Evolutionary conservation across 805 yeast species (phyloP), one percentile per base, ranked within the genome.

Genomic region (Saccharomycopsis selenospora): DNA sequence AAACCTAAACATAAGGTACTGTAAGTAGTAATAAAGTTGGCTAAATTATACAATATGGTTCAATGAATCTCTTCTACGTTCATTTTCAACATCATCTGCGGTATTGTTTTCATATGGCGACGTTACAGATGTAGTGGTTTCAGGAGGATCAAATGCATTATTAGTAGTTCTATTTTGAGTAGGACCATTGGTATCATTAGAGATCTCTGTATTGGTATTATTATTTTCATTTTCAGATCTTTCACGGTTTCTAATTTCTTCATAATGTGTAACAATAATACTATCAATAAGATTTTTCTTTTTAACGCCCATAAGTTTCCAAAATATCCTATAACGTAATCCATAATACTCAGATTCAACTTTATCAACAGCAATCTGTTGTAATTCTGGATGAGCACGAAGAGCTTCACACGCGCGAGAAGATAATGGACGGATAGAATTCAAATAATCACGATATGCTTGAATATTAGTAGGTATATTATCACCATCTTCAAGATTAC

Each of bases 291-390:
- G 55, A 52, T 80, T 79, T 6, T 60, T 55, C 43, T 58, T 66
- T 2, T 71, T 56, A 29, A 81, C 68, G 1, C 85, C 83, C 81
- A 81, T 76, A 3, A 76, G 23, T 36, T 59, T 61, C 83, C 85
- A 80, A 59, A 76, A 76, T 0, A 73, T 25, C 13, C 52, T 55
- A 56, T 60, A 65, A 61, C 55, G 67, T 53, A 43, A 60, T 6
- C 28, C 53, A 49, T 14, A 65, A 59, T 59, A 74, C 28, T 52
- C 36, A 4, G 23, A 46, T 13, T 63, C 56, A 3, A 79, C 69
- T 3, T 62, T 53, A 25, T 63, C 65, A 26, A 59, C 66, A 0
- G 82, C 84, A 13, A 60, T 53, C 7, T 57, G 66, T 55, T 77
- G 81, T 14, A 79, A 53, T 40, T 72, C 66, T 7, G 66, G 63